Percentiles rank a stretch among this genome's conserved stretches.
These are phyloP conservation scores for Hemileccinum rubropunctum DNA, from an alignment of 768 basidiomycete genomes.

Conservation along the genomic window DNA sequence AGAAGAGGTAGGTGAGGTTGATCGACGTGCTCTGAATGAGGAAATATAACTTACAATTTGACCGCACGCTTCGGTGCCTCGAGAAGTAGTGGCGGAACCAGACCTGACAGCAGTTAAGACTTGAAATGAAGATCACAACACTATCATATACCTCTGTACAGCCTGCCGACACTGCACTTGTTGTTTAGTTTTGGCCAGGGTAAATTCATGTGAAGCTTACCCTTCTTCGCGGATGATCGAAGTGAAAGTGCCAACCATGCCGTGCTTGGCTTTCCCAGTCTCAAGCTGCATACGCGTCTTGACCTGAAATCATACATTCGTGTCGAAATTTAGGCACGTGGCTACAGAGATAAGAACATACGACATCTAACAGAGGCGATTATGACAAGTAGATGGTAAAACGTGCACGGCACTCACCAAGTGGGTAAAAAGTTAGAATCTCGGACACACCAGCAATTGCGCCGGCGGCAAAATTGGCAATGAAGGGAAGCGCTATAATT, in stretches of 20 bases:
- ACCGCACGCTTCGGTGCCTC: constrained; percentile 99
- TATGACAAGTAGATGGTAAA: not conserved
- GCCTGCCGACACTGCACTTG: constrained; percentile 57
- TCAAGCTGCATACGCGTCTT: constrained; percentile 99
- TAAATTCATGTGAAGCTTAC: constrained; percentile 41
- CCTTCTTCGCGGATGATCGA: constrained; percentile 90
- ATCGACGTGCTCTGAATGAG: not conserved
- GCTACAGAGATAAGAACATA: constrained; percentile 39
- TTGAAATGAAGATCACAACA: not conserved
- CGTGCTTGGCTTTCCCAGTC: constrained; percentile 70
- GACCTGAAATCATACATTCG: constrained; percentile 50
- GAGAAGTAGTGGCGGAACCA: constrained; percentile 91
- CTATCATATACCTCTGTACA: constrained; percentile 73
- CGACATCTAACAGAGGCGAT: constrained; percentile 64
- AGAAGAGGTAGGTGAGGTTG: not conserved
- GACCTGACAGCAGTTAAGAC: constrained; percentile 43
- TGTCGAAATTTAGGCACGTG: not conserved
- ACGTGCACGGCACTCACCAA: constrained; percentile 53
- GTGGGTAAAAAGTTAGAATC: constrained; percentile 84
- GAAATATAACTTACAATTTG: constrained; percentile 65
- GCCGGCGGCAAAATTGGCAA: constrained; percentile 90
- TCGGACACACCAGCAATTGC: constrained; percentile 93
- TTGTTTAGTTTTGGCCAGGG: not conserved
- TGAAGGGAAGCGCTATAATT: constrained; percentile 70
- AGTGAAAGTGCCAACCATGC: constrained; percentile 79